Conservation (phyloP, 208 protist species). For the Trypanosoma theileri region DNA sequence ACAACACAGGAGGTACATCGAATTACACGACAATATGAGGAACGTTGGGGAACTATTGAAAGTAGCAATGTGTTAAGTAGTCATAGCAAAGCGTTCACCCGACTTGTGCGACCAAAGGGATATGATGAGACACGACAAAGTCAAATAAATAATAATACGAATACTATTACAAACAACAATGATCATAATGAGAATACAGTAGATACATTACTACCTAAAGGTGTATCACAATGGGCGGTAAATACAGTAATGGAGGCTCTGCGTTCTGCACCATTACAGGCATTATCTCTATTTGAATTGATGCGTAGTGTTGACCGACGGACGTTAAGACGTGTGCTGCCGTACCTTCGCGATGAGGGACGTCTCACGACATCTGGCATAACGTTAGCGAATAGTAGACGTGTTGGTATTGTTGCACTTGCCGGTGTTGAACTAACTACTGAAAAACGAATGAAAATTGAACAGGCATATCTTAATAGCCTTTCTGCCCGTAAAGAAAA, state of each 20-base stretch:
- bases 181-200: neutral
- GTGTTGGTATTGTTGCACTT: slow-evolving; percentile 68
- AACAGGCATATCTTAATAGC: slow-evolving; percentile 33
- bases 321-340: slow-evolving; percentile 57
- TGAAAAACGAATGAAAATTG: slow-evolving; percentile 19
- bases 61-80: slow-evolving; percentile 27
- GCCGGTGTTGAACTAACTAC: slow-evolving; percentile 21
- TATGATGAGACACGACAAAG: neutral
- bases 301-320: slow-evolving; percentile 37
- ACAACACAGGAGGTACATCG: slow-evolving; percentile 20
- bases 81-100: slow-evolving; percentile 45
- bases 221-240: slow-evolving; percentile 55
- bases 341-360: slow-evolving; percentile 43
- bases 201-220: slow-evolving; percentile 29
- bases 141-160: neutral
- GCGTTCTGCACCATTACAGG: slow-evolving; percentile 45
- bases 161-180: neutral
- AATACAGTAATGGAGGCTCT: slow-evolving; percentile 59
- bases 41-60: slow-evolving; percentile 42
- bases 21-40: slow-evolving; percentile 38
- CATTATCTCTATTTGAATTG: slow-evolving; percentile 48
- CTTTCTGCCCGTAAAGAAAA: slow-evolving; percentile 10
- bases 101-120: slow-evolving; percentile 30
- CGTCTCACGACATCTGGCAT: slow-evolving; percentile 56
- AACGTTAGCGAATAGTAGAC: slow-evolving; percentile 27